These are phyloP conservation scores for Podospora sp. DNA, from an alignment of 495 filamentous ascomycete species.

Conservation along the genomic window DNA sequence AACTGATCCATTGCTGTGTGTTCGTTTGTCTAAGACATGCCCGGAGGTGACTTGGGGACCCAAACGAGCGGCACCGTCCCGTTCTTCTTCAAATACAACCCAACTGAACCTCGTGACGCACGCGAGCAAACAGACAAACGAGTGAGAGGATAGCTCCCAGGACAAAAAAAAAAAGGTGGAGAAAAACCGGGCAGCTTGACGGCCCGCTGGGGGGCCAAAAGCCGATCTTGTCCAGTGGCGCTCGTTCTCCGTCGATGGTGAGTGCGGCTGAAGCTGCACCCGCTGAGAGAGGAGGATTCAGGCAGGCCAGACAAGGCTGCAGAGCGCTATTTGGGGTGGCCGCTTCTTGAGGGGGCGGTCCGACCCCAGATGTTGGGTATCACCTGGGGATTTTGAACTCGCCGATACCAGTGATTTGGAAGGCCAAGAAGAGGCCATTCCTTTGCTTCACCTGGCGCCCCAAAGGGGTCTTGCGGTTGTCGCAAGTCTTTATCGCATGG, in stretches of 20 bases:
- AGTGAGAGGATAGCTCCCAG: too few relatives aligned
- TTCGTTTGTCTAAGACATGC: conserved; percentile 19
- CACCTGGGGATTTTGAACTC: background rate
- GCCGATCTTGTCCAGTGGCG: background rate
- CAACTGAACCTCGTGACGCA: background rate
- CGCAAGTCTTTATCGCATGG: background rate
- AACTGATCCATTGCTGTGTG: conserved; percentile 26
- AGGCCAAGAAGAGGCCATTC: background rate
- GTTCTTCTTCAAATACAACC: too few relatives aligned
- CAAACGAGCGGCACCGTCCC: background rate
- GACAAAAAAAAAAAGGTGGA: background rate
- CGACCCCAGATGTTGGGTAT: background rate
- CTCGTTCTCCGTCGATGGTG: background rate
- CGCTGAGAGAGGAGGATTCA: background rate
- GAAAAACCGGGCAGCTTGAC: background rate
- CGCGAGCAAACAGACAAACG: background rate
- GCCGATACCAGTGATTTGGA: background rate
- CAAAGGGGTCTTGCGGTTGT: background rate
- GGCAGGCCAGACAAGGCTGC: background rate
- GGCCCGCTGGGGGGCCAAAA: background rate
- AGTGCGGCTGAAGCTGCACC: background rate
- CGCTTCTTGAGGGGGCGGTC: background rate
- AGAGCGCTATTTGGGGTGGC: background rate
- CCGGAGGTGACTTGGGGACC: conserved; percentile 3
- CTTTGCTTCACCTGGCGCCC: background rate